phyloP scores from a whole-genome alignment of 805 yeast genomes.

The Kodamaea lidongshanica region DNA sequence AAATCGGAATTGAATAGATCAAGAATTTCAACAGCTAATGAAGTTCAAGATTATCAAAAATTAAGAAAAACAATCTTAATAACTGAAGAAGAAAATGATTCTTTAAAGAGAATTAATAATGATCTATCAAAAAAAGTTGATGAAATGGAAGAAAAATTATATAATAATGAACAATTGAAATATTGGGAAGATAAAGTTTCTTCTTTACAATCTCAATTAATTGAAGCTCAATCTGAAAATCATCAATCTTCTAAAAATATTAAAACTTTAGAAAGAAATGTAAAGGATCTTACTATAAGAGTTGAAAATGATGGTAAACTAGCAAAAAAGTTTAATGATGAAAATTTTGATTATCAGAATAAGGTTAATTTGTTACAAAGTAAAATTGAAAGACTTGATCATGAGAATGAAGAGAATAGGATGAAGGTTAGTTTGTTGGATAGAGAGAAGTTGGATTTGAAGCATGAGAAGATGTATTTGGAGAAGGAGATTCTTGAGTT shows the following conservation, averaged over 20 bases:
- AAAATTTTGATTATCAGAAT: slow-evolving; percentile 49
- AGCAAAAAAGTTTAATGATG: slow-evolving; percentile 50
- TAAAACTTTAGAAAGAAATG: slow-evolving; percentile 44
- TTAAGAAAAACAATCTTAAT: slow-evolving; percentile 48
- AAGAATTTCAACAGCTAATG: slow-evolving; percentile 21
- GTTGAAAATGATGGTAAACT: slow-evolving; percentile 47
- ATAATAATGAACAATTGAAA: slow-evolving; percentile 47
- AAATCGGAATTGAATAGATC: slow-evolving; percentile 32
- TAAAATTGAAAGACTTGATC: slow-evolving; percentile 33
- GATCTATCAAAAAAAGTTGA: slow-evolving; percentile 43
- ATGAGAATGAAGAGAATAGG: slow-evolving; percentile 38
- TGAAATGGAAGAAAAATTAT: slow-evolving; percentile 43
- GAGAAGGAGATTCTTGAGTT: slow-evolving; percentile 56
- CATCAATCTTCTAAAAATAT: slow-evolving; percentile 48
- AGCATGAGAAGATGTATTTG: slow-evolving; percentile 45
- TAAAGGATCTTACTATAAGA: slow-evolving; percentile 49
- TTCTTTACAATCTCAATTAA: slow-evolving; percentile 47
- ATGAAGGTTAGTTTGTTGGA: slow-evolving; percentile 41
- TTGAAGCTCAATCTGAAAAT: slow-evolving; percentile 40
- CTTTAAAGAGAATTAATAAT: slow-evolving; percentile 49
- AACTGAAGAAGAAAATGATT: slow-evolving; percentile 60
- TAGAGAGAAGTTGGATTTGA: slow-evolving; percentile 51
- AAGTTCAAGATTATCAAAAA: slow-evolving; percentile 29
- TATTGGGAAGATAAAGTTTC: slow-evolving; percentile 56
- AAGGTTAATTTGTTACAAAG: slow-evolving; percentile 39